phyloP scores from a whole-genome alignment of 306 rosid species.

The Albizia julibrissin region DNA sequence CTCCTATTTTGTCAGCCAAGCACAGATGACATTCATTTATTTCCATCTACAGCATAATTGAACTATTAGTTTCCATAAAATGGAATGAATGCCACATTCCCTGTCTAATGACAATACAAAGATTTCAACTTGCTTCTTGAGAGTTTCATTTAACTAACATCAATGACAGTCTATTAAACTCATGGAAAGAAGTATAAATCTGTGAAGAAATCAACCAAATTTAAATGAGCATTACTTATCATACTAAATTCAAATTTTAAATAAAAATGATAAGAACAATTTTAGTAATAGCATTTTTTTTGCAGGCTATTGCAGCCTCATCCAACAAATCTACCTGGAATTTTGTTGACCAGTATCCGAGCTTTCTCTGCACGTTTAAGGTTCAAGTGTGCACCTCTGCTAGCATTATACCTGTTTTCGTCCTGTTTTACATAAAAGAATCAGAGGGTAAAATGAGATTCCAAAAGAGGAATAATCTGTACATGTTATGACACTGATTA shows the following conservation, averaged over 20 bases:
- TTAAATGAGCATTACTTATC: conserved; percentile 9
- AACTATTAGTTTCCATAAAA: not conserved
- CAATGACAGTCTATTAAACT: not conserved
- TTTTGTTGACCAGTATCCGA: conserved; percentile 90
- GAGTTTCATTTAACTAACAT: conserved; percentile 3
- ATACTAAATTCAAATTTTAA: not conserved
- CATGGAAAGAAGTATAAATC: conserved; percentile 14
- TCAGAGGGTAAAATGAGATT: conserved; percentile 14
- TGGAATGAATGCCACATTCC: not conserved
- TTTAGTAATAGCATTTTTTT: not conserved
- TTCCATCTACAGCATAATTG: conserved; percentile 6
- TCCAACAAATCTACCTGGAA: conserved; percentile 65
- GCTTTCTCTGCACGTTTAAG: conserved; percentile 99
- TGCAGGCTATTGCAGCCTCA: conserved; percentile 15
- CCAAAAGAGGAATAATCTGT: not conserved
- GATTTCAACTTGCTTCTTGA: conserved; percentile 4
- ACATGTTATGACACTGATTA: conserved; percentile 15
- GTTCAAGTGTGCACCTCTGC: conserved; percentile 99
- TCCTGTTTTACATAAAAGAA: conserved; percentile 65
- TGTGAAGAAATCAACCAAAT: not conserved
- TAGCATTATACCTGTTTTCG: conserved; percentile 98
- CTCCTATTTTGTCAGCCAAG: conserved; percentile 1
- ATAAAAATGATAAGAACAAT: not conserved
- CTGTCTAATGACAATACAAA: not conserved
- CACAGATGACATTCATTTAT: not conserved